Percentiles rank a stretch among this genome's conserved stretches.
Evolutionary conservation across 2,329 filamentous ascomycete species (phyloP).

Genomic region (Stylonectria norvegica): DNA sequence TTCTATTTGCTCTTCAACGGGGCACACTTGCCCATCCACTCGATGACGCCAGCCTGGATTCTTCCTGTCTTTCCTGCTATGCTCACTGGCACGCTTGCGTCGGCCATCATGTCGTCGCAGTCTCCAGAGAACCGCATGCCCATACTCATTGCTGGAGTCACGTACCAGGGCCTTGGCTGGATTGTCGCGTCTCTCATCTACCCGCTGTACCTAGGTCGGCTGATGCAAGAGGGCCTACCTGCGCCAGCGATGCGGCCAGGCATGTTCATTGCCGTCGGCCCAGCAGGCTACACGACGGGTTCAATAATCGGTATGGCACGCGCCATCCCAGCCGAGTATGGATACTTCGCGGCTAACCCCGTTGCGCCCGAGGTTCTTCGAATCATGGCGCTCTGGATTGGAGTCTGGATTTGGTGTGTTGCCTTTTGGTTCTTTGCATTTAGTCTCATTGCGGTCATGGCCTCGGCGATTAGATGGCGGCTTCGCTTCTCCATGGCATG

Average conservation of each 20-base stretch:
- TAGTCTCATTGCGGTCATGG: conserved; percentile 20
- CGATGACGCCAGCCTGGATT: conserved; percentile 29
- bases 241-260: conserved; percentile 25
- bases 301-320: conserved; percentile 26
- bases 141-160: conserved; percentile 25
- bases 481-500: conserved; percentile 26
- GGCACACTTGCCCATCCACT: conserved; percentile 23
- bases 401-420: conserved; percentile 28
- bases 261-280: conserved; percentile 26
- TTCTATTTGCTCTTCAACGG: conserved; percentile 31
- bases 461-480: conserved; percentile 11
- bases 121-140: conserved; percentile 22
- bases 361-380: conserved; percentile 22
- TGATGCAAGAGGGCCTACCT: conserved; percentile 28
- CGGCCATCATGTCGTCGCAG: conserved; percentile 22
- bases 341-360: conserved; percentile 25
- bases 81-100: conserved; percentile 26
- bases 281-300: conserved; percentile 24
- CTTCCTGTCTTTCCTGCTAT: conserved; percentile 30
- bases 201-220: conserved; percentile 22
- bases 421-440: conserved; percentile 28
- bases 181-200: conserved; percentile 23
- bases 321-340: conserved; percentile 20
- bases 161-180: conserved; percentile 28
- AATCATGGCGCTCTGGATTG: conserved; percentile 23